A percentile compares a stretch with the other conserved stretches of the same genome.
These are phyloP conservation scores for Rosa lucieae DNA, from an alignment of 306 rosid genomes.

Conservation along the genomic window DNA sequence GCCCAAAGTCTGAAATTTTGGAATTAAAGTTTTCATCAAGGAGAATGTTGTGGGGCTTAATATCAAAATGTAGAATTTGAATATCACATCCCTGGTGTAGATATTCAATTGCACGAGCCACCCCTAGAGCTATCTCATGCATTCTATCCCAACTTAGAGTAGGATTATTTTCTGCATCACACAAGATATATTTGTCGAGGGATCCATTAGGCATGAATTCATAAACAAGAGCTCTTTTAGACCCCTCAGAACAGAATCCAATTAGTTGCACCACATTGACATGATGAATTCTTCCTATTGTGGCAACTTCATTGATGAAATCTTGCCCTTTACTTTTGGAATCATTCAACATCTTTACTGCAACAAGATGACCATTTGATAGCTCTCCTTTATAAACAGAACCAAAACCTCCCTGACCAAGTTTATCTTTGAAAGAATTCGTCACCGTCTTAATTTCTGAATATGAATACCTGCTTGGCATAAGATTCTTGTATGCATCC, in stretches of 20 bases:
- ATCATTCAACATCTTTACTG: slow-evolving; percentile 11
- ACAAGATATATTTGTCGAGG: neutral
- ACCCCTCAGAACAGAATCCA: neutral
- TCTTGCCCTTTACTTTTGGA: slow-evolving; percentile 14
- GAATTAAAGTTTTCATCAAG: neutral
- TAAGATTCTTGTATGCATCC: neutral
- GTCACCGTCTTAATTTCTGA: neutral
- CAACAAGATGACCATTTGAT: slow-evolving; percentile 6
- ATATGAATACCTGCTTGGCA: neutral
- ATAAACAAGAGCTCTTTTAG: slow-evolving; percentile 18
- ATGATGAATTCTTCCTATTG: slow-evolving; percentile 18
- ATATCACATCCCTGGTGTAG: slow-evolving; percentile 21
- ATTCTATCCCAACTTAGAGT: neutral
- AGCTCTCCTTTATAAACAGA: slow-evolving; percentile 14
- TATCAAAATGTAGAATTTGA: slow-evolving; percentile 18
- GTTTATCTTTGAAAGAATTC: neutral
- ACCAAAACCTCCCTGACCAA: slow-evolving; percentile 9
- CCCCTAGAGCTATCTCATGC: slow-evolving; percentile 4
- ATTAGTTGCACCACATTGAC: slow-evolving; percentile 16
- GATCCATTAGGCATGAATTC: slow-evolving; percentile 20
- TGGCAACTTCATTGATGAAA: slow-evolving; percentile 14
- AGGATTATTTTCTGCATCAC: neutral
- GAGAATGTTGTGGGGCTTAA: slow-evolving; percentile 20
- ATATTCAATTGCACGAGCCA: slow-evolving; percentile 7
- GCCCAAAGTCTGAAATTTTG: slow-evolving; percentile 20